Base-by-base conservation (phyloP, 495 filamentous ascomycete genomes). In the Thermochaetoides thermophila region DNA sequence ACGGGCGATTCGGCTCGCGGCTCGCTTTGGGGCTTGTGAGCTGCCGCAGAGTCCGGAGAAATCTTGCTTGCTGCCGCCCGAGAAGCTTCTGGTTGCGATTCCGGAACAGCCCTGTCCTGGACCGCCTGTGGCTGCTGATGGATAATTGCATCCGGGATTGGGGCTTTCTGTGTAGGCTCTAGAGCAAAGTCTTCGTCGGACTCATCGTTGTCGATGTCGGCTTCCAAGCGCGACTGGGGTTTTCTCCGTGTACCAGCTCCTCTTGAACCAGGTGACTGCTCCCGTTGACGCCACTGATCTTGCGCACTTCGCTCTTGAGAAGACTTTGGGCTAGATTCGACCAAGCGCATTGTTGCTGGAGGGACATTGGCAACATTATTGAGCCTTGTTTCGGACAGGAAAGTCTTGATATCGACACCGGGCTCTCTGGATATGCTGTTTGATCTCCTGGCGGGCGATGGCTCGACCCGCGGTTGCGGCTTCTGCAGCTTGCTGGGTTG, bases 401-500 rank as follows among this genome's bases (percentile, higher is more conserved):
- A 49, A 1, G 49, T 29, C 27, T 49, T 29, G 38, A 45, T 14
- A 40, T 48, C 53, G 44, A 50, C 47, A 38, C 27, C 55, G 35
- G 38, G 41, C 37, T 46, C 41, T 15, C 36, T 34, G 32, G 33
- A 11, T 11, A 11, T 29, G 14, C 23, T 30, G 21, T 38, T 38
- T 24, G 60, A 37, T 34, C 62, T 69, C 26, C 58, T 53, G 14
- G 55, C 64, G n/a, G 71, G 61, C 23, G 70, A 72, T 5, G 64
- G 52, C 5, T 71, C 69, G 8, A 55, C 43, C 7, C 68, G 64
- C 3, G 69, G 64, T 41, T 71, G 52, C 17, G 58, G 69, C 49
- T 87, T 89, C 49, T 86, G 81, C 37, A 87, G 60, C 50, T 86
- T 89, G 55, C 76, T 72, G 5, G 66, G 52, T 28, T 76, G 67